Percentiles rank a stretch among this genome's conserved stretches.
phyloP scores from a whole-genome alignment of 768 basidiomycete genomes.

The Suillus lakei region DNA sequence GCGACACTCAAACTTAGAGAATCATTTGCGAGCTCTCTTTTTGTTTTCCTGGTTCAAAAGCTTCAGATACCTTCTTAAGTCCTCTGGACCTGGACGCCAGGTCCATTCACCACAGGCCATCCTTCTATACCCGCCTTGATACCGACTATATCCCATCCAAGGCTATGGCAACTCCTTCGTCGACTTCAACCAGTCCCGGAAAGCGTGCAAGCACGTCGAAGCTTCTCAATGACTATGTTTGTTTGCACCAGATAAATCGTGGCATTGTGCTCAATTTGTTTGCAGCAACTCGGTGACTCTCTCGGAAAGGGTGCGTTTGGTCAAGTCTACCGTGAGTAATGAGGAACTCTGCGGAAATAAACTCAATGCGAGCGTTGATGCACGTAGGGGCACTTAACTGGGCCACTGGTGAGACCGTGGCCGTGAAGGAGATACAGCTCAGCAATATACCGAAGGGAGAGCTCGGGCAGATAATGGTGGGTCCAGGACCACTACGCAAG shows the following conservation, averaged over 20 bases:
- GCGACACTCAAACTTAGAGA: conserved; percentile 31
- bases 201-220: conserved; percentile 47
- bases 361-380: conserved; percentile 12
- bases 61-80: conserved; percentile 1
- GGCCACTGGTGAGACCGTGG: conserved; percentile 97
- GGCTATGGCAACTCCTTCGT: conserved; percentile 28
- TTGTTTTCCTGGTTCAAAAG: conserved; percentile 9
- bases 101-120: not conserved
- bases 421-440: conserved; percentile 96
- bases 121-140: conserved; percentile 10
- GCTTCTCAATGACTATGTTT: conserved; percentile 69
- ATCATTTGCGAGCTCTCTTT: conserved; percentile 18
- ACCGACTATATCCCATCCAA: conserved; percentile 4
- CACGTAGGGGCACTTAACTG: conserved; percentile 83
- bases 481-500: conserved; percentile 18
- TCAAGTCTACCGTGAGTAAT: conserved; percentile 89
- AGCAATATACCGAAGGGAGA: conserved; percentile 93
- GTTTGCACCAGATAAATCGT: conserved; percentile 22
- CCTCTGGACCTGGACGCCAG: conserved; percentile 2
- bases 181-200: conserved; percentile 24
- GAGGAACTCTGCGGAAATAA: not conserved
- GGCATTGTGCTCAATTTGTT: conserved; percentile 12
- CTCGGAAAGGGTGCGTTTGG: conserved; percentile 97
- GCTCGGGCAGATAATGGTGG: conserved; percentile 96
- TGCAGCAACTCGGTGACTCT: conserved; percentile 92